Evolutionary conservation across 2,329 filamentous ascomycete genomes (phyloP).

Genomic region (Salinomyces thailandicus): DNA sequence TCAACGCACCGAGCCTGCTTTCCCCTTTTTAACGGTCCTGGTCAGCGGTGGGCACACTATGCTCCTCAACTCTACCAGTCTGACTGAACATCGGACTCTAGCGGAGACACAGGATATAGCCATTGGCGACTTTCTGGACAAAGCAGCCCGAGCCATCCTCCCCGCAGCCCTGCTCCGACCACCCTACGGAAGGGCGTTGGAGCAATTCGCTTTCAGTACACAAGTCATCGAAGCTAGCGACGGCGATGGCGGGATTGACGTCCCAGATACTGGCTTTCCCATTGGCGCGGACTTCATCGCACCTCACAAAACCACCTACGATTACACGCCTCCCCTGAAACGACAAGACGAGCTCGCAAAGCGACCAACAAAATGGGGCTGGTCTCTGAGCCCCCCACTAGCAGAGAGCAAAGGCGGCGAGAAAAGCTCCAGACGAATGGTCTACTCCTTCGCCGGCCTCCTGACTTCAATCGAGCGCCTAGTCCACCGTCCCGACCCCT

Average conservation of each 20-base stretch:
- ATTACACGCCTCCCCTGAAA: constrained; percentile 49
- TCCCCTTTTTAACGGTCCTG: constrained; percentile 80
- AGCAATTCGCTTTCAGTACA: constrained; percentile 60
- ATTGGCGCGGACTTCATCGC: not conserved
- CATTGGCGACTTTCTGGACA: constrained; percentile 84
- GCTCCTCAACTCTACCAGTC: constrained; percentile 60
- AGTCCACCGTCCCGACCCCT: constrained; percentile 17
- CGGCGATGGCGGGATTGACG: not conserved
- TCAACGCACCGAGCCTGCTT: constrained; percentile 40
- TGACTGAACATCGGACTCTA: constrained; percentile 62
- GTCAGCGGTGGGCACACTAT: constrained; percentile 89
- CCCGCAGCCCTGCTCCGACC: constrained; percentile 52
- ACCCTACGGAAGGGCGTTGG: constrained; percentile 73
- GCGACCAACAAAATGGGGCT: constrained; percentile 45
- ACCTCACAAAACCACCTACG: constrained; percentile 33
- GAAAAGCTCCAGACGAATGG: constrained; percentile 38
- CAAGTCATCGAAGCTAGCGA: not conserved
- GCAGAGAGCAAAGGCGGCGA: constrained; percentile 37
- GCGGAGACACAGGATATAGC: constrained; percentile 69
- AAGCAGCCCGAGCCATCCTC: constrained; percentile 66
- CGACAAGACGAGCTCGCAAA: constrained; percentile 49
- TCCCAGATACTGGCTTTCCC: no score
- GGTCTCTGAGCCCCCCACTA: constrained; percentile 61
- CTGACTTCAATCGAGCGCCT: constrained; percentile 51
- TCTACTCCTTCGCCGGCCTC: constrained; percentile 66